These are phyloP conservation scores for Ceratocystis eucalypticola DNA, from an alignment of 2,329 filamentous ascomycete genomes.

Conservation along the genomic window DNA sequence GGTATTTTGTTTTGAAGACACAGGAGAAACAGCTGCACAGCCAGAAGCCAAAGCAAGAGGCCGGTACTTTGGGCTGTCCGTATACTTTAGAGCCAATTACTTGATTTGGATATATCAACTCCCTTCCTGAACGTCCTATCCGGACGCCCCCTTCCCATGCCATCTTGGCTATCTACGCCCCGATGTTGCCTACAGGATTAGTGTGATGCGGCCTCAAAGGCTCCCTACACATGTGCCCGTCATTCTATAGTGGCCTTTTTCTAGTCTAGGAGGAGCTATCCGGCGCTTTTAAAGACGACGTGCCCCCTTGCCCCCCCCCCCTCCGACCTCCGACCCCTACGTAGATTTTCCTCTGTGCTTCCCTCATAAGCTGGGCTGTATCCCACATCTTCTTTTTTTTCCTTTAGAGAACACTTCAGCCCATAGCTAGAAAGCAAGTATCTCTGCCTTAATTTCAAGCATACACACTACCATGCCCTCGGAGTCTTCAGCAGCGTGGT, in stretches of 20 bases:
- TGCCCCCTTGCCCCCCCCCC: background rate
- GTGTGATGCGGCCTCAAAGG: background rate
- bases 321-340: no score
- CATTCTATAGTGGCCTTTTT: background rate
- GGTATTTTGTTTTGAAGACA: background rate
- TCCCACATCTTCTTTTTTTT: background rate
- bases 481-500: constrained; percentile 16
- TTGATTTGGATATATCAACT: background rate
- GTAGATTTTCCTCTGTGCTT: background rate
- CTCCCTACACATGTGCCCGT: background rate
- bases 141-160: background rate
- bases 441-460: background rate
- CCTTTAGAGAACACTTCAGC: background rate
- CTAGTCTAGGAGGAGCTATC: background rate
- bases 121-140: background rate
- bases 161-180: background rate
- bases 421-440: background rate
- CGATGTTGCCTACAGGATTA: background rate
- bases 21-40: background rate
- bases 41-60: background rate
- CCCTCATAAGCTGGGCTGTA: background rate
- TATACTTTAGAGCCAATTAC: background rate
- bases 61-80: background rate
- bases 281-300: background rate
- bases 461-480: constrained; percentile 13